Evolutionary conservation across 1,139 yeast species (phyloP).

Genomic region (Geotrichum siamense): DNA sequence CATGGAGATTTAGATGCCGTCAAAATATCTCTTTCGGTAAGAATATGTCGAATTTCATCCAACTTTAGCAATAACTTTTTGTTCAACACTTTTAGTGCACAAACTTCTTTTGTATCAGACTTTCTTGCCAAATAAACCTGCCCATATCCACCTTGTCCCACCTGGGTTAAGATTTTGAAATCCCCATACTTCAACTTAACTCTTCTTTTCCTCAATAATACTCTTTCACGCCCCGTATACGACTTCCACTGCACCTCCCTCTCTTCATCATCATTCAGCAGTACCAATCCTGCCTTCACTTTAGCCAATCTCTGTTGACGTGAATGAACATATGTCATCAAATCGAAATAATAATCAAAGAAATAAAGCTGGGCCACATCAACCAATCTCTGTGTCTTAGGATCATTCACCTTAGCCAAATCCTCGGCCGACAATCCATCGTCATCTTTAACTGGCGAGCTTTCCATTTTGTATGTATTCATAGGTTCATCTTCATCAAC

Average conservation of each 20-base stretch:
- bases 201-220: slow-evolving; percentile 77
- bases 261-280: slow-evolving; percentile 43
- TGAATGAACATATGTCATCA: slow-evolving; percentile 84
- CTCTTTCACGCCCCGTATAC: slow-evolving; percentile 79
- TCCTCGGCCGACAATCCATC: slow-evolving; percentile 20
- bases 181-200: slow-evolving; percentile 90
- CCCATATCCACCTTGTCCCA: slow-evolving; percentile 99
- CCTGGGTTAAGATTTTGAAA: slow-evolving; percentile 93
- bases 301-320: slow-evolving; percentile 72
- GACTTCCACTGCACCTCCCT: slow-evolving; percentile 70
- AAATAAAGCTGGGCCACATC: slow-evolving; percentile 74
- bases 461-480: slow-evolving; percentile 13
- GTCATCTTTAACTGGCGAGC: slow-evolving; percentile 7
- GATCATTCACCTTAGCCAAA: slow-evolving; percentile 53
- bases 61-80: slow-evolving; percentile 78
- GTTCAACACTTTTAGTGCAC: slow-evolving; percentile 89
- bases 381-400: slow-evolving; percentile 78
- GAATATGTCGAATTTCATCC: slow-evolving; percentile 91
- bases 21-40: slow-evolving; percentile 92
- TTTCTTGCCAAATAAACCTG: slow-evolving; percentile 89
- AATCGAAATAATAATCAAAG: slow-evolving; percentile 91
- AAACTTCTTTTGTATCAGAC: slow-evolving; percentile 88
- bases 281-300: slow-evolving; percentile 52
- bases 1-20: slow-evolving; percentile 94
- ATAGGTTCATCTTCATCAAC: slow-evolving; percentile 15